Percentiles rank a stretch among this genome's conserved stretches.
Evolutionary conservation across 208 protist genomes (phyloP).

Genomic region (Crithidia expoeki): DNA sequence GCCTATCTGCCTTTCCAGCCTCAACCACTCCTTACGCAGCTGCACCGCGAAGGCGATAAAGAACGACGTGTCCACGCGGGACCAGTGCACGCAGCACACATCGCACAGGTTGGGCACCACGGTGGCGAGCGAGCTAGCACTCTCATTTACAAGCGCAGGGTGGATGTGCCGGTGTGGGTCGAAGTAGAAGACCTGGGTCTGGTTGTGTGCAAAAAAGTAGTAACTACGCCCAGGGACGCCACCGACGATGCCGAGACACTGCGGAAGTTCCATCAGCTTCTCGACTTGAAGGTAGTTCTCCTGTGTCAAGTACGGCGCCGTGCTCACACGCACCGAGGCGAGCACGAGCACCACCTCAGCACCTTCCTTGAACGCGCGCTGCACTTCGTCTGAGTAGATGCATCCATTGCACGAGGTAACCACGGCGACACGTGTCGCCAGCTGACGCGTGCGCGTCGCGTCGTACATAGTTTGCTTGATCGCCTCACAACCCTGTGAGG

Average conservation of each 20-base stretch:
- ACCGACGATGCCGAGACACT: constrained; percentile 73
- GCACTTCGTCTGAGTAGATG: constrained; percentile 55
- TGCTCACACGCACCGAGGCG: constrained; percentile 53
- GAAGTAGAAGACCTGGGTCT: constrained; percentile 66
- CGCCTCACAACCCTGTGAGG: constrained; percentile 76
- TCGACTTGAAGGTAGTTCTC: constrained; percentile 62
- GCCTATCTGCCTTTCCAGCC: constrained; percentile 36
- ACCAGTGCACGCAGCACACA: constrained; percentile 60
- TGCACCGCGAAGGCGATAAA: constrained; percentile 69
- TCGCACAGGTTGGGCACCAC: constrained; percentile 43
- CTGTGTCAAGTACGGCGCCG: constrained; percentile 45
- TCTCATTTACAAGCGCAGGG: constrained; percentile 34
- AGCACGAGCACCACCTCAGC: constrained; percentile 65
- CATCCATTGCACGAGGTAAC: constrained; percentile 48
- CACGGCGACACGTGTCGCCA: constrained; percentile 50
- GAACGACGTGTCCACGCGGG: constrained; percentile 67
- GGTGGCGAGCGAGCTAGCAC: constrained; percentile 10
- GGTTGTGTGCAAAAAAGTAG: constrained; percentile 74
- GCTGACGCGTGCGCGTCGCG: constrained; percentile 34
- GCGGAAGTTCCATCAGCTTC: constrained; percentile 51
- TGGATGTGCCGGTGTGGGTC: constrained; percentile 72
- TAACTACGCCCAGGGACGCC: constrained; percentile 70
- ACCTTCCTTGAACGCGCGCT: constrained; percentile 30
- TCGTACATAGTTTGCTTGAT: constrained; percentile 51
- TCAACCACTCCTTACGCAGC: constrained; percentile 38